These are phyloP conservation scores for Canna indica DNA, from an alignment of 176 grass and related monocot genomes.

Conservation along the genomic window DNA sequence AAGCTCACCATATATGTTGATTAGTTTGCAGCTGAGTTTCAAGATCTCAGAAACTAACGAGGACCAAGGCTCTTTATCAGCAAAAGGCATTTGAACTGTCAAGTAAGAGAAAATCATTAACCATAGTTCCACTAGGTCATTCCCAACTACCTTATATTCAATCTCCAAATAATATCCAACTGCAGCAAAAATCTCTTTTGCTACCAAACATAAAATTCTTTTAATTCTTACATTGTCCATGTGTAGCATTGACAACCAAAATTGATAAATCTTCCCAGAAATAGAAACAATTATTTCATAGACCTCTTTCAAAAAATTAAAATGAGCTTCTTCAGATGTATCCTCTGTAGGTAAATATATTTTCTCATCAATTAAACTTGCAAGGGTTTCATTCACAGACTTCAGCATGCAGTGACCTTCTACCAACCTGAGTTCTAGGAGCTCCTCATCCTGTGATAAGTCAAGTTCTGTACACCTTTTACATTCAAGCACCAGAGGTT, in stretches of 20 bases:
- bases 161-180: conserved; percentile 70
- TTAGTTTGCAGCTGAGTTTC: conserved; percentile 55
- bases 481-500: conserved; percentile 71
- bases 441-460: conserved; percentile 26
- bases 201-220: conserved; percentile 65
- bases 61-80: conserved; percentile 40
- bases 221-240: conserved; percentile 47
- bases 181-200: conserved; percentile 59
- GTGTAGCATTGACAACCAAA: conserved; percentile 58
- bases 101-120: conserved; percentile 75
- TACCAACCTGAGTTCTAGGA: conserved; percentile 50
- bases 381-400: conserved; percentile 64
- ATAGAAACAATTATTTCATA: conserved; percentile 54
- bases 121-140: conserved; percentile 61
- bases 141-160: conserved; percentile 74
- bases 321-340: conserved; percentile 54
- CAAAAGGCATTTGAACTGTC: conserved; percentile 56
- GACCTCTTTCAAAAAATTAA: conserved; percentile 77
- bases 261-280: conserved; percentile 50
- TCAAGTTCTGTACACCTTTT: conserved; percentile 38
- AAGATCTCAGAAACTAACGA: conserved; percentile 68
- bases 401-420: conserved; percentile 91
- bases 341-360: conserved; percentile 84
- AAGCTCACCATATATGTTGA: conserved; percentile 79
- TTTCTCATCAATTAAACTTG: conserved; percentile 55